Evolutionary conservation across 208 protist species (phyloP), one percentile per base, ranked within the genome.

Genomic region (Crithidia sp.): DNA sequence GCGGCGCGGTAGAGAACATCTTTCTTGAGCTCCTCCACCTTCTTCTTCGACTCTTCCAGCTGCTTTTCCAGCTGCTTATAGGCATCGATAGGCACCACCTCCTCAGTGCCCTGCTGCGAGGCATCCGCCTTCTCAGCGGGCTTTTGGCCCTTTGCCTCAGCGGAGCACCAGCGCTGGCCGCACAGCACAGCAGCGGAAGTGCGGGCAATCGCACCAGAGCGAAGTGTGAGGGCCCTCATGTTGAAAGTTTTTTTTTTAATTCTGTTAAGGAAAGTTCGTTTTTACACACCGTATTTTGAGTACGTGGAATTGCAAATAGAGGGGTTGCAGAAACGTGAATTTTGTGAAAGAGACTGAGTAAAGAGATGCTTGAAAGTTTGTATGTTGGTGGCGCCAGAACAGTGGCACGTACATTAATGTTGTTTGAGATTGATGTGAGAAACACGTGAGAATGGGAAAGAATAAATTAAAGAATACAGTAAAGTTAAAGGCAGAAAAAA

Each of bases 1-100:
- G 90, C 93, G 14, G 93, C 87, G 62, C 88, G 82, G 75, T 97
- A 97, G 36, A 91, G 77, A 6, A 93, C 68, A 19, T 97, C 88
- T 60, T 97, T 97, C 71, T 92, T 94, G 36, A 96, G 76, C 49
- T 92, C 78, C 53, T 83, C 87, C 10, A 95, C 62, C 50, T 75
- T 76, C 43, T 84, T 62, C 67, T 87, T 86, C 7, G 86, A 81
- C 8, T 86, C 84, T 56, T 85, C 81, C 54, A 96, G 82, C 17
- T 95, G 82, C 64, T 86, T 88, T 55, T 97, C 87, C 41, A 92
- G 40, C 55, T 89, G 71, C 66, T 84, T 83, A 6, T 81, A 64
- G 7, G 68, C 37, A 6, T 78, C 76, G 8, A 67, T 3, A 8
- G 76, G 66, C 6, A 86, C 74, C 0, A 79, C 79, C 7, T 90